Evolutionary conservation across 345 rosid species (phyloP).

Genomic region (Corymbia maculata): DNA sequence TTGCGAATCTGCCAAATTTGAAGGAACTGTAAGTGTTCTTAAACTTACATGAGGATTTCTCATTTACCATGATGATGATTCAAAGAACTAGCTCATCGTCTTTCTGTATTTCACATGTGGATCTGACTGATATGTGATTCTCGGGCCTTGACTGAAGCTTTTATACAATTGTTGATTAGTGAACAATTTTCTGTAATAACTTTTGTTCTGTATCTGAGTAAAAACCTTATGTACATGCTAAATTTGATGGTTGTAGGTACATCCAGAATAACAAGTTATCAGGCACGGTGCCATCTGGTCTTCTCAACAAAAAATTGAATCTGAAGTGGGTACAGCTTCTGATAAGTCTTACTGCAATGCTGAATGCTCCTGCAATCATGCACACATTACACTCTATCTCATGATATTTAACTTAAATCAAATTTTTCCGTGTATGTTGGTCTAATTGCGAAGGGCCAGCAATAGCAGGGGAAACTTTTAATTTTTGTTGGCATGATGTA

Average conservation of each 20-base stretch:
- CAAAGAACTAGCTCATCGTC: background rate
- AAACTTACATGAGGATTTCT: background rate
- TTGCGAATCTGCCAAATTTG: conserved; percentile 65
- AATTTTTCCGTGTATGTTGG: background rate
- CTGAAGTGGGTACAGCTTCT: conserved; percentile 48
- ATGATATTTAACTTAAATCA: background rate
- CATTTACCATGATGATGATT: background rate
- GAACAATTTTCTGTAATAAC: background rate
- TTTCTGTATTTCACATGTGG: background rate
- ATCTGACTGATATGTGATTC: background rate
- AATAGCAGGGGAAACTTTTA: background rate
- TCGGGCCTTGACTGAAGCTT: background rate
- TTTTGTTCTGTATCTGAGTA: background rate
- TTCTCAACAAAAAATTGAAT: conserved; percentile 31
- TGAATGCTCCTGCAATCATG: background rate
- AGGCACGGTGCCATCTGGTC: conserved; percentile 66
- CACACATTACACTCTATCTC: background rate
- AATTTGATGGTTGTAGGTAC: conserved; percentile 39
- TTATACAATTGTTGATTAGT: background rate
- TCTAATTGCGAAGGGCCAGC: background rate
- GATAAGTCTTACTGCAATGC: background rate
- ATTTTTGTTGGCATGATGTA: background rate
- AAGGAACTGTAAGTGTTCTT: conserved; percentile 78
- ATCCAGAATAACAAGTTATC: conserved; percentile 80
- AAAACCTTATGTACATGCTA: background rate